Evolutionary conservation across 2,329 filamentous ascomycete species (phyloP).

Genomic region (Sporothrix variecibatus): DNA sequence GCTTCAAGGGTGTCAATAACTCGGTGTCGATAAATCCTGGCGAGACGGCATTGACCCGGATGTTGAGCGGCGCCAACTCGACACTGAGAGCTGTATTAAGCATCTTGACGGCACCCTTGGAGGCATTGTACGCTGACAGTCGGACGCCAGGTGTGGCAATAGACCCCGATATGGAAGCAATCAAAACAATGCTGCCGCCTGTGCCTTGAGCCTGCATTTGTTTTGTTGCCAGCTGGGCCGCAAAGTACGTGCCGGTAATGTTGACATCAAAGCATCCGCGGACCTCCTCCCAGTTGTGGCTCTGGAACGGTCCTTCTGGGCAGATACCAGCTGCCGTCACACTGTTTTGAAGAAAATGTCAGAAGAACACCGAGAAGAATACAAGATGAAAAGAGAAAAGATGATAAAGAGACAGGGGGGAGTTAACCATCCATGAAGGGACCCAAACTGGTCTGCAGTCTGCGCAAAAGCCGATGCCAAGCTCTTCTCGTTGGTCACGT

Average conservation of each 20-base stretch:
- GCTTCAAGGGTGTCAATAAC: neutral
- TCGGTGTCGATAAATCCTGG: neutral
- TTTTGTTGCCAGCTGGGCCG: neutral
- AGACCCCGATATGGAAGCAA: neutral
- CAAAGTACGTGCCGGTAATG: neutral
- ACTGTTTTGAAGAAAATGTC: neutral
- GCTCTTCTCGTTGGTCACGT: neutral
- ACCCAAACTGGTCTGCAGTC: neutral
- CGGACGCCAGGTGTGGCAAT: neutral
- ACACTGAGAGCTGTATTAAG: neutral
- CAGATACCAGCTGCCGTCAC: neutral
- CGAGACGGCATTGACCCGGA: neutral
- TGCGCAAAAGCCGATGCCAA: neutral
- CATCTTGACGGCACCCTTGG: conserved; percentile 4
- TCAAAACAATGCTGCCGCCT: neutral
- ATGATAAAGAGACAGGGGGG: no score
- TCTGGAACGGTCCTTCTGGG: neutral
- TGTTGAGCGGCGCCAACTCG: neutral
- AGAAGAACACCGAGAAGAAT: no score
- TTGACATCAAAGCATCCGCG: neutral
- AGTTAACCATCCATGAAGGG: neutral
- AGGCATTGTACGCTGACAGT: neutral
- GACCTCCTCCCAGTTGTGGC: neutral
- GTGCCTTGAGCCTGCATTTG: neutral
- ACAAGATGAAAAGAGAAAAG: no score